Evolutionary conservation across 1,139 yeast genomes (phyloP).

Genomic region (Saccharomyces hybrid): DNA sequence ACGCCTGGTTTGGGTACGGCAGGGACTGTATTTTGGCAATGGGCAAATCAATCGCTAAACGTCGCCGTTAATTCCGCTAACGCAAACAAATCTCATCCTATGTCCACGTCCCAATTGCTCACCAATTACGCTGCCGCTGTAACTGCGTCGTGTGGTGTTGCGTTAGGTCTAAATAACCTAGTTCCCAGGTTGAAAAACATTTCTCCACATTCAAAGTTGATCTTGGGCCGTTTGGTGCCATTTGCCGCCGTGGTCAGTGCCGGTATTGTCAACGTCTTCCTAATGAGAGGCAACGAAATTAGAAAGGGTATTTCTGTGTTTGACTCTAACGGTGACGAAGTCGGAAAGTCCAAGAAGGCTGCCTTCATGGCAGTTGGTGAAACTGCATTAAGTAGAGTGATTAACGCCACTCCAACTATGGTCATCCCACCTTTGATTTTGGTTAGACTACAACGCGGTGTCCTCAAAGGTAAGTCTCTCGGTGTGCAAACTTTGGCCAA

Average conservation of each 20-base stretch:
- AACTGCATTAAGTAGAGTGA: slow-evolving; percentile 89
- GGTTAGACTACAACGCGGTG: slow-evolving; percentile 62
- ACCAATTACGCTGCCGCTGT: slow-evolving; percentile 84
- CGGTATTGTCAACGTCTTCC: slow-evolving; percentile 84
- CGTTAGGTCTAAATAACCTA: slow-evolving; percentile 79
- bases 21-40: slow-evolving; percentile 95
- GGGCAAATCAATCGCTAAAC: slow-evolving; percentile 90
- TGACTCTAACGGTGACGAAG: slow-evolving; percentile 54
- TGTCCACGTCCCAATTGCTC: slow-evolving; percentile 66
- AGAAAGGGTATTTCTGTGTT: slow-evolving; percentile 74
- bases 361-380: slow-evolving; percentile 92
- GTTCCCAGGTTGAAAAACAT: slow-evolving; percentile 73
- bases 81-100: slow-evolving; percentile 89
- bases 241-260: slow-evolving; percentile 98
- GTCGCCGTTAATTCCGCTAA: slow-evolving; percentile 96
- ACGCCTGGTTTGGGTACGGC: slow-evolving; percentile 85
- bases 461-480: slow-evolving; percentile 59
- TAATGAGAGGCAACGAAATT: slow-evolving; percentile 94
- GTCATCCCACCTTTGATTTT: slow-evolving; percentile 84
- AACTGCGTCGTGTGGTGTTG: slow-evolving; percentile 89
- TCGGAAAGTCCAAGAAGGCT: slow-evolving; percentile 79
- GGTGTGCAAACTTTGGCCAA: slow-evolving; percentile 62
- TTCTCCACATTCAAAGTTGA: slow-evolving; percentile 57
- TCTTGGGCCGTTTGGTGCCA: slow-evolving; percentile 82
- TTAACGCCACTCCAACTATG: slow-evolving; percentile 96